Conservation (phyloP, 2,329 filamentous ascomycete genomes). For the Zasmidium cellare region DNA sequence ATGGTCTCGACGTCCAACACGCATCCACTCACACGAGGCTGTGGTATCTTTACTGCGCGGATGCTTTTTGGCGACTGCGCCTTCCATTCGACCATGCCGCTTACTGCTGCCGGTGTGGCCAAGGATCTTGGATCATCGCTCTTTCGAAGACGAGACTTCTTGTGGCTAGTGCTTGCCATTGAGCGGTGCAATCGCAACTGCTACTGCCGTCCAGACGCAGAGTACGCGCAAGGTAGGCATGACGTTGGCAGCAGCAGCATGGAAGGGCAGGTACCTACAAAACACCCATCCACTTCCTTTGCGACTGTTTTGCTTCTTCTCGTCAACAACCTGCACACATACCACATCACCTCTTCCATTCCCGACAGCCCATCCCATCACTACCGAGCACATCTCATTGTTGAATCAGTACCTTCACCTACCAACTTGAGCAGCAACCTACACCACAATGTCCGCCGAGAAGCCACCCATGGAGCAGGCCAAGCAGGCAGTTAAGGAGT, state of each 20-base stretch:
- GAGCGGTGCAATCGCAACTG: background rate
- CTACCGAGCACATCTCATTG: background rate
- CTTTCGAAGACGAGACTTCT: background rate
- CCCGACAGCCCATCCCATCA: background rate
- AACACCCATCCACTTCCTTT: background rate
- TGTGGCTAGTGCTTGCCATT: constrained; percentile 7
- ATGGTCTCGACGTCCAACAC: background rate
- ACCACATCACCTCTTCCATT: background rate
- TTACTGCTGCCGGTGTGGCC: background rate
- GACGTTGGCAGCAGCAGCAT: background rate
- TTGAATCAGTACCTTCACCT: background rate
- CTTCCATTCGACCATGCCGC: background rate
- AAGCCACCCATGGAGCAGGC: constrained; percentile 61
- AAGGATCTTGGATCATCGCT: background rate
- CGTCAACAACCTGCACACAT: background rate
- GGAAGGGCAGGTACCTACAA: background rate
- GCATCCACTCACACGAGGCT: background rate
- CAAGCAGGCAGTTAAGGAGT: constrained; percentile 61
- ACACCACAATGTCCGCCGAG: constrained; percentile 15
- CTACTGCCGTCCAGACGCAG: background rate
- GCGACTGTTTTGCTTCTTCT: background rate
- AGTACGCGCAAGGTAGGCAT: background rate
- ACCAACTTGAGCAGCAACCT: constrained; percentile 3
- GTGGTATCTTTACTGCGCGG: background rate
- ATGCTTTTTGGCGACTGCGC: background rate